These are phyloP conservation scores for Chytriomyces sp. DNA, from an alignment of 192 early-diverging fungal species.

Conservation along the genomic window DNA sequence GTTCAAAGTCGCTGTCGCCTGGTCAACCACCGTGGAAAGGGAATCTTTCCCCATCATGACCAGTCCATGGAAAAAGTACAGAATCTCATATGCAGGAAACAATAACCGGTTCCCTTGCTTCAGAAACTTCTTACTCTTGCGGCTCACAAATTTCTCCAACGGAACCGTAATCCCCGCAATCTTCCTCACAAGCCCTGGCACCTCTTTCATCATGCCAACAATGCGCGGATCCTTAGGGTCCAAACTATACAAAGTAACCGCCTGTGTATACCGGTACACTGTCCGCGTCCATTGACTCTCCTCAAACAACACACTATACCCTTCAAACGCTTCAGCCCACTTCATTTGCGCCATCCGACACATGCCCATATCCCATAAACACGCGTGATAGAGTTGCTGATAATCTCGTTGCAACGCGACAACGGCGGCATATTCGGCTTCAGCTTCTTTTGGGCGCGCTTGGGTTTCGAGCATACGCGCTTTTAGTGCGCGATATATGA, in stretches of 20 bases:
- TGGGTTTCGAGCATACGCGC: constrained; percentile 68
- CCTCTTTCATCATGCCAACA: constrained; percentile 64
- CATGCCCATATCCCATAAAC: constrained; percentile 80
- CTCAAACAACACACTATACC: constrained; percentile 66
- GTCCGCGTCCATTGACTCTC: constrained; percentile 89
- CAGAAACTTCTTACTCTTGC: constrained; percentile 79
- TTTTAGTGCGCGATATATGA: constrained; percentile 75
- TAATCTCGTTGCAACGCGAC: constrained; percentile 67
- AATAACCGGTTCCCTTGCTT: constrained; percentile 70
- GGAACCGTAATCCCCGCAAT: constrained; percentile 87
- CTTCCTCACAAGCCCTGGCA: constrained; percentile 71
- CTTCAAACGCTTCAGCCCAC: constrained; percentile 64
- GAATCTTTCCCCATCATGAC: constrained; percentile 68
- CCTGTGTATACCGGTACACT: constrained; percentile 77
- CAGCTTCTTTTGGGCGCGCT: constrained; percentile 63
- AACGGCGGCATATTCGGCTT: constrained; percentile 61
- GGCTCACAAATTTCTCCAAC: constrained; percentile 85
- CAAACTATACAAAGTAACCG: constrained; percentile 58
- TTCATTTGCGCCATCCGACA: constrained; percentile 66
- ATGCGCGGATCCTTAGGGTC: constrained; percentile 54
- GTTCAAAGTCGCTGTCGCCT: constrained; percentile 54
- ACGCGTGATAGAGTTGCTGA: constrained; percentile 79
- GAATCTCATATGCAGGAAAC: constrained; percentile 78
- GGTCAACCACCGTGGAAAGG: constrained; percentile 48
- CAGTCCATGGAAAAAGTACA: constrained; percentile 74